Conservation (phyloP, 768 basidiomycete species). For the Pulveroboletus sp. region DNA sequence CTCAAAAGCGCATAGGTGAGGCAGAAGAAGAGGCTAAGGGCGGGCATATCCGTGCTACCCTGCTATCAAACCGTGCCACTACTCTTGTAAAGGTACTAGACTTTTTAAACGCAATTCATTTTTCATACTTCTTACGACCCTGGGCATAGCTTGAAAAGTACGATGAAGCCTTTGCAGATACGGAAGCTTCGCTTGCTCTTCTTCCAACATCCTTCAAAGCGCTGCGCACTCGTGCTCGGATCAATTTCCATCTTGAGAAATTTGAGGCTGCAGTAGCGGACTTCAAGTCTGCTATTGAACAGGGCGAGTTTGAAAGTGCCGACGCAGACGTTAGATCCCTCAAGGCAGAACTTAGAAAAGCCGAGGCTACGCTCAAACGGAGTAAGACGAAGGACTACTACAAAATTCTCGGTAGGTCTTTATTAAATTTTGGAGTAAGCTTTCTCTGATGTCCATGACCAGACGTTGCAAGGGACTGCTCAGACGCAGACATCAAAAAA, state of each 20-base stretch:
- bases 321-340: conserved; percentile 62
- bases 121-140: conserved; percentile 5
- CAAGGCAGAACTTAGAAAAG: conserved; percentile 67
- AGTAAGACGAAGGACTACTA: conserved; percentile 91
- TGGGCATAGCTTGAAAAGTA: conserved; percentile 51
- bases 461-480: conserved; percentile 48
- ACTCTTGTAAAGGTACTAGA: conserved; percentile 63
- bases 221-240: conserved; percentile 78
- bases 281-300: conserved; percentile 76
- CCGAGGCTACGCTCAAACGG: conserved; percentile 75
- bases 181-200: conserved; percentile 60
- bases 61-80: conserved; percentile 82
- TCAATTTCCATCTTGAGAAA: conserved; percentile 67
- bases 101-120: not conserved
- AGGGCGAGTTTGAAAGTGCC: conserved; percentile 58
- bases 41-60: conserved; percentile 73
- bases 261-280: conserved; percentile 69
- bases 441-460: conserved; percentile 5
- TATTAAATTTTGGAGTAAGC: not conserved
- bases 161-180: conserved; percentile 68
- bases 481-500: conserved; percentile 79
- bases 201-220: conserved; percentile 75
- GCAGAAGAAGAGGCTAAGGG: conserved; percentile 70
- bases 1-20: conserved; percentile 57
- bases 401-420: conserved; percentile 54